Evolutionary conservation across 768 basidiomycete genomes (phyloP).

Genomic region (Lactarius deliciosus): DNA sequence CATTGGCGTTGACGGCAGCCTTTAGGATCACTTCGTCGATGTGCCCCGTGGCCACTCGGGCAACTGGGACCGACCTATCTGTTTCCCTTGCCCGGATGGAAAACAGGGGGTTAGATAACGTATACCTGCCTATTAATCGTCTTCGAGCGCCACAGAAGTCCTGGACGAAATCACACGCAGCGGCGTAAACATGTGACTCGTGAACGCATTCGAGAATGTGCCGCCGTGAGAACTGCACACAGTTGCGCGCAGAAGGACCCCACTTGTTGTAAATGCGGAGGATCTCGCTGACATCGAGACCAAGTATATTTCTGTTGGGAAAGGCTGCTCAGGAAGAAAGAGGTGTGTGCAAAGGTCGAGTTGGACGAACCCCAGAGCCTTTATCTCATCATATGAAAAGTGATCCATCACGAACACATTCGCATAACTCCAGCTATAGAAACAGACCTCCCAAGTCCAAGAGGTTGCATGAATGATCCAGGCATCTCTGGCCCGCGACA

Average conservation of each 20-base stretch:
- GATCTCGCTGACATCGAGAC: not conserved
- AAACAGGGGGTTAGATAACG: not conserved
- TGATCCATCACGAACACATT: not conserved
- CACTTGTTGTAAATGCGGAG: not conserved
- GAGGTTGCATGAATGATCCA: not conserved
- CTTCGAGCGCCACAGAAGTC: not conserved
- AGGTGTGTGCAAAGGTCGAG: not conserved
- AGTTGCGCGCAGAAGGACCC: not conserved
- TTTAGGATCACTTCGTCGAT: not conserved
- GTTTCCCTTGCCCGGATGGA: not conserved
- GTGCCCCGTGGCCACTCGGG: not conserved
- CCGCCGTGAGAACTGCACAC: not conserved
- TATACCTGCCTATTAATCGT: not conserved
- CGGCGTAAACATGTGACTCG: not conserved
- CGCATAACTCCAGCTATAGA: fast-evolving
- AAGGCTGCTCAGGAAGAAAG: not conserved
- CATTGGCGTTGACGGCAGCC: not conserved
- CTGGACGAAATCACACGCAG: not conserved
- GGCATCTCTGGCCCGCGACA: not conserved
- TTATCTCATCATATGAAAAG: too few relatives aligned
- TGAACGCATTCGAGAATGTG: not conserved
- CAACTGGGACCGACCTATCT: not conserved
- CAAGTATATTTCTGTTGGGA: not conserved
- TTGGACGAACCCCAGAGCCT: not conserved
- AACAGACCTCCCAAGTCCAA: not conserved